Evolutionary conservation across 257 asterid genomes (phyloP), one percentile per base, ranked within the genome.

Genomic region (Lithospermum erythrorhizon): DNA sequence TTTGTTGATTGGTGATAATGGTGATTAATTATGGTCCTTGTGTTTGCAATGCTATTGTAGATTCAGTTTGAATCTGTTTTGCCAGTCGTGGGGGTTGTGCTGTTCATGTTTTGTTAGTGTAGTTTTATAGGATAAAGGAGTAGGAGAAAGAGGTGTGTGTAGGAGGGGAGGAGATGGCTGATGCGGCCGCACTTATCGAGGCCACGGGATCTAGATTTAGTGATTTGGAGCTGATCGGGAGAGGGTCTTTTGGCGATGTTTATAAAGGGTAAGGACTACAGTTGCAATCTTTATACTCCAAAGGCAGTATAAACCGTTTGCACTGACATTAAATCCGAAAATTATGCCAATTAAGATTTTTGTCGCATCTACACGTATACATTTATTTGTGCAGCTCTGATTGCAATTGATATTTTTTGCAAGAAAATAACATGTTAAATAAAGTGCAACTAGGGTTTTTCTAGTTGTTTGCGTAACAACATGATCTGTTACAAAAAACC

Each of bases 201-300:
- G 94, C 94, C 57, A 78, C 90, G 6, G 95, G 95, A 16, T 76
- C 90, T 65, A 86, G 98, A 80, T 93, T 89, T 79, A 74, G 81
- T 72, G 78, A 84, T 69, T 73, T 93, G 82, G 98, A 89, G 80
- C 94, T 93, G 53, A 93, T 93, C 53, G 97, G 97, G 23, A 81
- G 95, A 84, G 98, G 98, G 57, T 93, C 98, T 0, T 93, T 93
- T 61, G 98, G 98, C 9, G 97, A 93, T 67, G 98, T 93, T 62
- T 93, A 89, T 66, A 93, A 86, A 82, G 98, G 94, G 98, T 91
- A 78, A 75, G 73, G 18, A 53, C 65, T 13, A 45, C 47, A 65
- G 53, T 29, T 69, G 51, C 20, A 57, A n/a, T 20, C 9, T 66
- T 49, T 58, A 35, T 41, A 13, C 13, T 41, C 49, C 2, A 41